phyloP scores from a whole-genome alignment of 768 basidiomycete species.

The Aureoboletus auriporus region DNA sequence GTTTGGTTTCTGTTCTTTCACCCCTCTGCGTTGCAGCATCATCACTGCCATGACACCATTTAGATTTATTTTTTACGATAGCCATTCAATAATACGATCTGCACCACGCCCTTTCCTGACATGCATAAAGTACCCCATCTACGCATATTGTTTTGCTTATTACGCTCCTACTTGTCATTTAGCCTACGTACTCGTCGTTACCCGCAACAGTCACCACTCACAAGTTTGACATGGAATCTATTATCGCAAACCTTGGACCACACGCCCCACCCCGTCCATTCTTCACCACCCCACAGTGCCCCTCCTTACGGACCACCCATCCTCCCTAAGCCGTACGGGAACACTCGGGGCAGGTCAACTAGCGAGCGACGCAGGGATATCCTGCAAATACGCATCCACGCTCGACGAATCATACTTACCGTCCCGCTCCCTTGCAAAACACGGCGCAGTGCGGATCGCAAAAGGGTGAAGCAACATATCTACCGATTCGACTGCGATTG shows the following conservation, averaged over 20 bases:
- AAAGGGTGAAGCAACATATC: conserved; percentile 87
- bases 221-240: conserved; percentile 16
- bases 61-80: conserved; percentile 14
- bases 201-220: conserved; percentile 14
- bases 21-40: no score
- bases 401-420: conserved; percentile 9
- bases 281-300: conserved; percentile 91
- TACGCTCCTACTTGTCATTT: conserved; percentile 19
- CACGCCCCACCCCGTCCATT: conserved; percentile 54
- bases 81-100: conserved; percentile 9
- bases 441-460: conserved; percentile 81
- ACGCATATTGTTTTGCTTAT: conserved; percentile 10
- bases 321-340: conserved; percentile 46
- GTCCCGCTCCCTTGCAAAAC: conserved; percentile 28
- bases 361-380: conserved; percentile 87
- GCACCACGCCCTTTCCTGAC: neutral
- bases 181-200: conserved; percentile 15
- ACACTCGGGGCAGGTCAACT: conserved; percentile 82
- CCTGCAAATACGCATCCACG: conserved; percentile 76
- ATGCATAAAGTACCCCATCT: conserved; percentile 4
- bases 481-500: conserved; percentile 36
- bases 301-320: conserved; percentile 80
- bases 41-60: neutral
- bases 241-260: conserved; percentile 33
- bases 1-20: neutral